Evolutionary conservation across 2,329 filamentous ascomycete genomes (phyloP).

Genomic region (Aspergillus awamori): DNA sequence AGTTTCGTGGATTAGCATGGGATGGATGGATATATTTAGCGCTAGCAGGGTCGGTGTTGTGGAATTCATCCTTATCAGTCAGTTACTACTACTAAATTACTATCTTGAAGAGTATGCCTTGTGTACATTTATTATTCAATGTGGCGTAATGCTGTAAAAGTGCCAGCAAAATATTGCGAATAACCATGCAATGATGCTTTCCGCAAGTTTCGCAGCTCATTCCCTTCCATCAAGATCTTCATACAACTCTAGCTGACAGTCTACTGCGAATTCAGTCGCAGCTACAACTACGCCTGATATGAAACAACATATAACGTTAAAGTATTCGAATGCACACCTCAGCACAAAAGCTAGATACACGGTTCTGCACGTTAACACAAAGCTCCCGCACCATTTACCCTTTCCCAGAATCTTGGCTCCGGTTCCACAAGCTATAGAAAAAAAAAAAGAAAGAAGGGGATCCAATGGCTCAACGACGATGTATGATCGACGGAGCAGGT

Average conservation of each 20-base stretch:
- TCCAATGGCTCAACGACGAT: slow-evolving; percentile 1
- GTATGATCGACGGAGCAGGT: not conserved
- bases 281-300: not conserved
- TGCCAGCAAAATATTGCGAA: too few species aligned
- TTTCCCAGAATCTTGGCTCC: slow-evolving; percentile 1
- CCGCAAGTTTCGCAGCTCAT: too few species aligned
- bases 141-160: not conserved
- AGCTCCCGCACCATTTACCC: slow-evolving; percentile 1
- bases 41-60: not conserved
- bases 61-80: not conserved
- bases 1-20: not conserved
- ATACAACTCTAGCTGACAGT: too few species aligned
- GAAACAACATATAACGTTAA: not conserved
- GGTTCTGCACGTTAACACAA: slow-evolving; percentile 12
- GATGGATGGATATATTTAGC: not conserved
- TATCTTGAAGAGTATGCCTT: too few species aligned
- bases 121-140: not conserved
- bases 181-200: too few species aligned
- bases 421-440: not conserved
- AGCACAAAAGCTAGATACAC: slow-evolving; percentile 18
- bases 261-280: too few species aligned
- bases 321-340: slow-evolving; percentile 15
- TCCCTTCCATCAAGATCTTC: too few species aligned
- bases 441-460: not conserved
- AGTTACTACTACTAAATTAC: too few species aligned